Conservation (phyloP, 345 rosid genomes). For the Geranium brycei region DNA sequence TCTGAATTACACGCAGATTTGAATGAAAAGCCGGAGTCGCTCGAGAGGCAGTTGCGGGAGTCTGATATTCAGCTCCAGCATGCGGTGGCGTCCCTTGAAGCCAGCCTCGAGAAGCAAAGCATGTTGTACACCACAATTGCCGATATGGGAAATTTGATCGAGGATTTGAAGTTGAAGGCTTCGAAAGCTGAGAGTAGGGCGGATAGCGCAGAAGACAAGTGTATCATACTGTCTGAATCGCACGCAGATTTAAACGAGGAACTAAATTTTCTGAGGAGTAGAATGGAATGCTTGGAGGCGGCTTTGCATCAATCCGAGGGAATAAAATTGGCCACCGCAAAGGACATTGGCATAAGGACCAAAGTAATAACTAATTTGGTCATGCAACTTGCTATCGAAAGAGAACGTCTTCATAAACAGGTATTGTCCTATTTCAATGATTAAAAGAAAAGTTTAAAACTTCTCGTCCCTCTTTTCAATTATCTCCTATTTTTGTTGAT, state of each 20-base stretch:
- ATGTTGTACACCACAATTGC: slow-evolving; percentile 52
- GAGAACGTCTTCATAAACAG: slow-evolving; percentile 86
- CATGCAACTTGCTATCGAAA: slow-evolving; percentile 60
- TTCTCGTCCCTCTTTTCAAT: too few species aligned
- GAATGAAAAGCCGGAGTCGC: slow-evolving; percentile 28
- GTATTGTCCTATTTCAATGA: slow-evolving; percentile 17
- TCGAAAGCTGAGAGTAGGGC: slow-evolving; percentile 58
- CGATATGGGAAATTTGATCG: slow-evolving; percentile 78
- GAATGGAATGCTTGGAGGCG: slow-evolving; percentile 50
- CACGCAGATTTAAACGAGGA: slow-evolving; percentile 63
- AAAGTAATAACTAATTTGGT: slow-evolving; percentile 67
- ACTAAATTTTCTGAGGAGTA: slow-evolving; percentile 50
- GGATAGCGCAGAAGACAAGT: slow-evolving; percentile 64
- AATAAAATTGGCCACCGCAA: slow-evolving; percentile 45
- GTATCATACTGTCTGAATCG: slow-evolving; percentile 61
- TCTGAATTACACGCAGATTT: slow-evolving; percentile 75
- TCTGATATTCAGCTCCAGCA: slow-evolving; percentile 53
- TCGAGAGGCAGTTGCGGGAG: slow-evolving; percentile 55
- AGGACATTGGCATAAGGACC: slow-evolving; percentile 51
- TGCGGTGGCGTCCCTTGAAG: slow-evolving; percentile 75
- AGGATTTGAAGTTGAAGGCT: slow-evolving; percentile 62
- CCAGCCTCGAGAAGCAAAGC: slow-evolving; percentile 68
- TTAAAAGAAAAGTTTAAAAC: too few species aligned
- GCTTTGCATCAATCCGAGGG: slow-evolving; percentile 63
- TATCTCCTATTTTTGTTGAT: too few species aligned